Evolutionary conservation across 2,329 filamentous ascomycete species (phyloP), one percentile per base, ranked within the genome.

Genomic region (Diaporthe batatas): DNA sequence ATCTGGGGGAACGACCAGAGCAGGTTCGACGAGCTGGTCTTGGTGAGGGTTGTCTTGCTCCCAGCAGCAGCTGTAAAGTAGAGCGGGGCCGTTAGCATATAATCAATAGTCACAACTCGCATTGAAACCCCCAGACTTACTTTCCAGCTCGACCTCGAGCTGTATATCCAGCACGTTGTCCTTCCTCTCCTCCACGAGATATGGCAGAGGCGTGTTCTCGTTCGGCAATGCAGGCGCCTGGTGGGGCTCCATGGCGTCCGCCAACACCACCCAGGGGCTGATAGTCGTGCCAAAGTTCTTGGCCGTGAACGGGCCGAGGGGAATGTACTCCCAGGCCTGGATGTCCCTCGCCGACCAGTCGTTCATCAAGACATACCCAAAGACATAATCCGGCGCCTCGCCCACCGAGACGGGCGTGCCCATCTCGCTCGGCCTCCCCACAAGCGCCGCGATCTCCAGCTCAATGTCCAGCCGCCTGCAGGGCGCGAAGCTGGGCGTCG

Each of bases 1-100:
- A 96, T 95, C 79, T 96, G 94, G 0, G 92, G 88, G 84, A 94
- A 96, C 0, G 93, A 95, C 87, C 91, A 96, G 1, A 96, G 86
- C 1, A 96, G 85, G 67, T 86, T 81, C 25, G 76, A 80, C 0
- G 82, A 80, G 68, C 79, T 83, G 8, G 82, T 83, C 55, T 76
- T 77, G 18, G 77, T 79, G 16, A 84, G 77, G 14, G 78, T 77
- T 7, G 55, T 67, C 18, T 70, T 72, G 42, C 68, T 55, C 29
- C 76, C 68, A 6, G 64, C 59, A 6, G 67, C 25, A 75, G 76
- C 70, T 77, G 67, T 6, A 29, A 42, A 1, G 25, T 42, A 29
- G 7, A n/a, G 16, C 11, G 11, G 34, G 11, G 10, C 6, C 11
- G 34, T 36, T 11, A 36, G 34, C 34, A 11, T 36, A 11, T 36